Evolutionary conservation across 1,284 basidiomycete genomes (phyloP), one percentile per base, ranked within the genome.

Genomic region (Naganishia sp.): DNA sequence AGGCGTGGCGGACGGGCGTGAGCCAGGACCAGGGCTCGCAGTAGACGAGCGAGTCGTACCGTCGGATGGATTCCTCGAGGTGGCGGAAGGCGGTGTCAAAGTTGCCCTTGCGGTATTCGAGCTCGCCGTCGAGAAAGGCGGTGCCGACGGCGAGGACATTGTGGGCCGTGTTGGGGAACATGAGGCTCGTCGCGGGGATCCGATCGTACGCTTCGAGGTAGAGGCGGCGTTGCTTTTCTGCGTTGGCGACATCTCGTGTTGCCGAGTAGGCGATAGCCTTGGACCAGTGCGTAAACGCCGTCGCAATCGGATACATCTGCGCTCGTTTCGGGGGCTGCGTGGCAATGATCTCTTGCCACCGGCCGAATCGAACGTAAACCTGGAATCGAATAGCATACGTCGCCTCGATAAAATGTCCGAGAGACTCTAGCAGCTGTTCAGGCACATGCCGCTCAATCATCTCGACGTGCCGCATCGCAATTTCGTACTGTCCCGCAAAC

Each of bases 1-100:
- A 75, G 17, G 76, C 75, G 68, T 78, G 77, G 49, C 77, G 71
- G 23, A 72, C 70, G 13, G 77, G 77, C 42, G 73, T 72, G 71
- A 77, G 74, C 76, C 76, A 78, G 18, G 72, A 72, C 74, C 75
- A 77, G 10, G 77, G 77, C 67, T 78, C 77, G 35, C 72, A 71
- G 69, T 77, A 78, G 7, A 70, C 65, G 6, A 78, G 66, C 35
- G 65, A 68, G 68, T 78, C 77, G 50, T 68, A 72, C 10, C 50
- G 69, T 18, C 52, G n/a, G 67, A 77, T 76, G 11, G 73, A 61
- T 31, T 71, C 62, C 15, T 72, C 69, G 9, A 78, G 69, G 53
- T 71, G 64, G 1, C 65, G 55, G 66, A 78, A 78, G 0, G 73
- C 77, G 23, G 41, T 21, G 2, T 71, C 70, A 68, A 67, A 70